These are phyloP conservation scores for Thamnidium elegans DNA, from an alignment of 192 early-diverging fungal species.

Conservation along the genomic window DNA sequence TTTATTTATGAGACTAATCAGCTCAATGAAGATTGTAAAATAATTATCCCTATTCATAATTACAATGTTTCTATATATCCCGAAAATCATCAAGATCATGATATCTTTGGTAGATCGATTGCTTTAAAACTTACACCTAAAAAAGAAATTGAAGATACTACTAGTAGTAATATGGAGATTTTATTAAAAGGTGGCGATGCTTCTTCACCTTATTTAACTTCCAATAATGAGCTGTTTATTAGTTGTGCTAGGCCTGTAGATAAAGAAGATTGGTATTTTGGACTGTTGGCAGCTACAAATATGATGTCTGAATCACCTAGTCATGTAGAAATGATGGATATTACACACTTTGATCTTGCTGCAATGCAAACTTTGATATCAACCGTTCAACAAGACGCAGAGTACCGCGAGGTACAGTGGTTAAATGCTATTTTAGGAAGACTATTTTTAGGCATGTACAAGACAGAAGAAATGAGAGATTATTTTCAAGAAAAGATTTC, in stretches of 20 bases:
- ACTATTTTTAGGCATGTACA: constrained; percentile 73
- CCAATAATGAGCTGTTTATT: constrained; percentile 45
- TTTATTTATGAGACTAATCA: constrained; percentile 77
- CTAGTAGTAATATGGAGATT: constrained; percentile 6
- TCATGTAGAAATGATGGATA: constrained; percentile 24
- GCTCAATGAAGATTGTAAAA: constrained; percentile 60
- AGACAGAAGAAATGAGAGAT: constrained; percentile 41
- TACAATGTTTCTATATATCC: constrained; percentile 60
- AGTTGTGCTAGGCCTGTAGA: constrained; percentile 58
- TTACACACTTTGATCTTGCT: constrained; percentile 38
- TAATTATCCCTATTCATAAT: constrained; percentile 70
- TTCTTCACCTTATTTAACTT: not conserved
- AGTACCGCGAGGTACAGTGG: constrained; percentile 59
- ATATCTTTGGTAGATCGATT: constrained; percentile 55
- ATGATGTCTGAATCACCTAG: constrained; percentile 48
- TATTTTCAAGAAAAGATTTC: constrained; percentile 45
- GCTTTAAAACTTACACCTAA: constrained; percentile 45
- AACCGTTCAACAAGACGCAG: constrained; percentile 50
- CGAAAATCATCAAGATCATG: constrained; percentile 49
- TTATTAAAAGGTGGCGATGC: constrained; percentile 10
- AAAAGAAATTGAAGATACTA: constrained; percentile 7
- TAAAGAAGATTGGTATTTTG: constrained; percentile 90
- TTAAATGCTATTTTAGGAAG: constrained; percentile 85
- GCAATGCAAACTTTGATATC: constrained; percentile 39
- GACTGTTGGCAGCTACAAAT: constrained; percentile 65